Percentiles rank a stretch among this genome's conserved stretches.
These are phyloP conservation scores for Saccharomyces hybrid DNA, from an alignment of 1,139 yeast genomes.

Conservation along the genomic window DNA sequence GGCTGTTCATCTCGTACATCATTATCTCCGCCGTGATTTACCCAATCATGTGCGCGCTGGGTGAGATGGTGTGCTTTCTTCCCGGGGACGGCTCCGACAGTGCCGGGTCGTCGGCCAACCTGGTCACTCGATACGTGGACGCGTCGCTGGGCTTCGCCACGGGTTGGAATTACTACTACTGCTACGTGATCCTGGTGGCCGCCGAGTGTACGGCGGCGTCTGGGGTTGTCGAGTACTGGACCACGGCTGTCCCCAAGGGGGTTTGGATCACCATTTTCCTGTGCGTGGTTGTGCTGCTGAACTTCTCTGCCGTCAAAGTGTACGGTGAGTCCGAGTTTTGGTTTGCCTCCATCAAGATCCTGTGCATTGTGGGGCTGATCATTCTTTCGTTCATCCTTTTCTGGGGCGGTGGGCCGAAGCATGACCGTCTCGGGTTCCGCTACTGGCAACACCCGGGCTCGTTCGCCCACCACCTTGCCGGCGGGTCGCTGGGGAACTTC, in stretches of 20 bases:
- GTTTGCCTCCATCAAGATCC: slow-evolving; percentile 51
- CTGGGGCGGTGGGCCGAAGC: slow-evolving; percentile 60
- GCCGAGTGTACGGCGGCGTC: slow-evolving; percentile 69
- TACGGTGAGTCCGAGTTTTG: slow-evolving; percentile 64
- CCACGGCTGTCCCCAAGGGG: slow-evolving; percentile 20
- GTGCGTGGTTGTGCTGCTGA: slow-evolving; percentile 47
- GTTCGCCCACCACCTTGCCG: slow-evolving; percentile 42
- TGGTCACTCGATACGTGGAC: slow-evolving; percentile 58
- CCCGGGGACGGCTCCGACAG: slow-evolving; percentile 57
- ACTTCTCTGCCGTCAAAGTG: slow-evolving; percentile 56
- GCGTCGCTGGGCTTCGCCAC: slow-evolving; percentile 71
- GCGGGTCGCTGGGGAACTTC: slow-evolving; percentile 46
- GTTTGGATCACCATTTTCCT: slow-evolving; percentile 52
- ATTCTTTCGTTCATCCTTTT: slow-evolving; percentile 59
- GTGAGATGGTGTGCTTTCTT: slow-evolving; percentile 59
- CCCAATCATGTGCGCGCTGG: slow-evolving; percentile 60
- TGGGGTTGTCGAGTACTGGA: slow-evolving; percentile 61
- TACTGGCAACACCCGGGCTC: slow-evolving; percentile 64
- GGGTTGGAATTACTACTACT: slow-evolving; percentile 66
- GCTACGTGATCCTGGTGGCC: slow-evolving; percentile 65
- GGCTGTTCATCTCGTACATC: slow-evolving; percentile 50
- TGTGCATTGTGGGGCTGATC: slow-evolving; percentile 59
- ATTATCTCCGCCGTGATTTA: slow-evolving; percentile 49
- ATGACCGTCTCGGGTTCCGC: slow-evolving; percentile 51
- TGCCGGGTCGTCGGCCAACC: slow-evolving; percentile 43